A percentile compares a stretch with the other conserved stretches of the same genome.
Evolutionary conservation across 495 filamentous ascomycete genomes (phyloP).

Genomic region (Aspergillus wentii): DNA sequence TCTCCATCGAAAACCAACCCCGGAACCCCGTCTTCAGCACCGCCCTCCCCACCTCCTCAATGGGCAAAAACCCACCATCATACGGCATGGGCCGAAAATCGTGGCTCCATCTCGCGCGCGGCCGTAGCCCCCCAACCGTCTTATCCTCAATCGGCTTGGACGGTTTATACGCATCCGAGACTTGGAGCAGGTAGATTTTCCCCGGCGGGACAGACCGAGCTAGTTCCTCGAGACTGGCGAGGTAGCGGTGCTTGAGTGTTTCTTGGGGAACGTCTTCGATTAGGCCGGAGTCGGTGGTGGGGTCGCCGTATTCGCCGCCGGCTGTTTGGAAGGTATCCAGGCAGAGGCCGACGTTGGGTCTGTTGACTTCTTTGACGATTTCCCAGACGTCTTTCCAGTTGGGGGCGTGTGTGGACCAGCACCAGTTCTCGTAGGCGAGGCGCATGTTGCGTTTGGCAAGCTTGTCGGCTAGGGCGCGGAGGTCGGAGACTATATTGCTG

Average conservation of each 20-base stretch:
- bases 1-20: conserved; percentile 71
- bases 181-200: conserved; percentile 74
- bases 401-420: conserved; percentile 70
- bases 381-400: conserved; percentile 65
- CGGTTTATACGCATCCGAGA: conserved; percentile 72
- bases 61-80: conserved; percentile 68
- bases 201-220: conserved; percentile 53
- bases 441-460: conserved; percentile 50
- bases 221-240: conserved; percentile 50
- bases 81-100: conserved; percentile 66
- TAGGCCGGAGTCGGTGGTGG: conserved; percentile 60
- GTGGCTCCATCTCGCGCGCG: conserved; percentile 68
- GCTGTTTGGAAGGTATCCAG: conserved; percentile 80
- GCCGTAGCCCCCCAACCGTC: conserved; percentile 42
- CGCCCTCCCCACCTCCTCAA: conserved; percentile 58
- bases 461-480: conserved; percentile 59
- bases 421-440: conserved; percentile 82
- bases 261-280: conserved; percentile 34
- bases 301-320: conserved; percentile 73
- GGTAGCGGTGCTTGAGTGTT: conserved; percentile 47
- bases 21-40: conserved; percentile 67
- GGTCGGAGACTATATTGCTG: conserved; percentile 52
- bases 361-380: conserved; percentile 55
- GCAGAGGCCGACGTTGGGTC: conserved; percentile 68
- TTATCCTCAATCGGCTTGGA: conserved; percentile 43